Percentiles rank a stretch among this genome's conserved stretches.
Evolutionary conservation across 164 flowering plant species (phyloP).

Genomic region (Berberis thunbergii): DNA sequence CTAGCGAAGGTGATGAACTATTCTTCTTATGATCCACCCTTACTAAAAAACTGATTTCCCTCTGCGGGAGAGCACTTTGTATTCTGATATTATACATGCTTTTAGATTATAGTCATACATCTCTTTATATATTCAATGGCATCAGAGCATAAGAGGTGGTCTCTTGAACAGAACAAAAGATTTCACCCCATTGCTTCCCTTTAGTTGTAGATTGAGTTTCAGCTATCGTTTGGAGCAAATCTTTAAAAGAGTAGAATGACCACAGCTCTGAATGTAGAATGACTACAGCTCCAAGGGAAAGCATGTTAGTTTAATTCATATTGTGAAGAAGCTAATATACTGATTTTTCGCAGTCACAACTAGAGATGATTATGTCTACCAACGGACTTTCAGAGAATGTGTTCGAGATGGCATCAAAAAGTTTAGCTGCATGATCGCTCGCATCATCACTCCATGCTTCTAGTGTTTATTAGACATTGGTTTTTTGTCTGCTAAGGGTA

Average conservation of each 20-base stretch:
- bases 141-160: too few relatives aligned
- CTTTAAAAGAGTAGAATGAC: too few relatives aligned
- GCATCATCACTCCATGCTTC: too few relatives aligned
- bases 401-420: constrained; percentile 88
- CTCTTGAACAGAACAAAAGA: too few relatives aligned
- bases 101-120: too few relatives aligned
- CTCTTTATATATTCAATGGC: too few relatives aligned
- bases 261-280: not conserved
- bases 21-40: not conserved
- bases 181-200: too few relatives aligned
- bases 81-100: too few relatives aligned
- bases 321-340: not conserved
- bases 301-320: not conserved
- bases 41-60: not conserved
- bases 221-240: too few relatives aligned
- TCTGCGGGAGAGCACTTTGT: not conserved
- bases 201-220: too few relatives aligned
- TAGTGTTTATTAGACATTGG: too few relatives aligned
- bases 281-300: not conserved
- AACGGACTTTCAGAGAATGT: constrained; percentile 92
- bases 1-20: constrained; percentile 63
- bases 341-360: constrained; percentile 50
- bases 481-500: too few relatives aligned
- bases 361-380: constrained; percentile 75
- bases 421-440: constrained; percentile 47